These are phyloP conservation scores for Poteriospumella lacustris DNA, from an alignment of 108 stramenopile genomes.

Conservation along the genomic window DNA sequence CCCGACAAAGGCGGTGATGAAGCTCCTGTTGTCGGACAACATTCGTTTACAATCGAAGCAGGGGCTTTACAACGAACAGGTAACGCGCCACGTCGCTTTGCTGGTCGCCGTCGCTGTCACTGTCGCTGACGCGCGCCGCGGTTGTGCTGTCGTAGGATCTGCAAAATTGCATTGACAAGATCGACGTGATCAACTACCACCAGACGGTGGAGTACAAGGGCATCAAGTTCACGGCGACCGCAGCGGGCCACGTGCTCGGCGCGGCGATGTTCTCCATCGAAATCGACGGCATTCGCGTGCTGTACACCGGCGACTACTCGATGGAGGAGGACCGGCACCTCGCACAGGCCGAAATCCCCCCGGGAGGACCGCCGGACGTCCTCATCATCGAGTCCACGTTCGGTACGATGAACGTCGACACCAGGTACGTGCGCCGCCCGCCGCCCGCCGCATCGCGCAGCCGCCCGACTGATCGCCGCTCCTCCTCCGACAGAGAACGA, in stretches of 20 bases:
- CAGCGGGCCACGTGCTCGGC: slow-evolving; percentile 97
- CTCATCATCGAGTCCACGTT: slow-evolving; percentile 92
- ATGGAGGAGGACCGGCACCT: slow-evolving; percentile 63
- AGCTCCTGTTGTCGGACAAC: slow-evolving; percentile 85
- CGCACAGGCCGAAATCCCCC: slow-evolving; percentile 85
- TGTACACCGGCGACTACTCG: slow-evolving; percentile 98
- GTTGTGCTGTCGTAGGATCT: slow-evolving; percentile 85
- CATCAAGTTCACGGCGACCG: slow-evolving; percentile 85
- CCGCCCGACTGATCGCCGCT: too few species aligned
- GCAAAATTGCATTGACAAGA: slow-evolving; percentile 77
- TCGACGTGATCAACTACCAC: slow-evolving; percentile 92
- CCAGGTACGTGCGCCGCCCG: not conserved
- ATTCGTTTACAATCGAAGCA: slow-evolving; percentile 30
- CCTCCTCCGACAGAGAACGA: slow-evolving; percentile 55
- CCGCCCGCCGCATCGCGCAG: too few species aligned
- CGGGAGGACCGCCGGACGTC: slow-evolving; percentile 74
- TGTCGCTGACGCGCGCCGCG: too few species aligned
- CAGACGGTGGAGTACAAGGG: slow-evolving; percentile 73
- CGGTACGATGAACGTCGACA: slow-evolving; percentile 58
- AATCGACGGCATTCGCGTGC: slow-evolving; percentile 78
- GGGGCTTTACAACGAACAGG: slow-evolving; percentile 32
- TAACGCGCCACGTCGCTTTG: slow-evolving; percentile 36
- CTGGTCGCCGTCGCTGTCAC: too few species aligned
- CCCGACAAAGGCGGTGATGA: slow-evolving; percentile 91
- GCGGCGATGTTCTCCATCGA: slow-evolving; percentile 96